These are phyloP conservation scores for Cotoneaster glaucophyllus DNA, from an alignment of 306 rosid species.

Conservation along the genomic window DNA sequence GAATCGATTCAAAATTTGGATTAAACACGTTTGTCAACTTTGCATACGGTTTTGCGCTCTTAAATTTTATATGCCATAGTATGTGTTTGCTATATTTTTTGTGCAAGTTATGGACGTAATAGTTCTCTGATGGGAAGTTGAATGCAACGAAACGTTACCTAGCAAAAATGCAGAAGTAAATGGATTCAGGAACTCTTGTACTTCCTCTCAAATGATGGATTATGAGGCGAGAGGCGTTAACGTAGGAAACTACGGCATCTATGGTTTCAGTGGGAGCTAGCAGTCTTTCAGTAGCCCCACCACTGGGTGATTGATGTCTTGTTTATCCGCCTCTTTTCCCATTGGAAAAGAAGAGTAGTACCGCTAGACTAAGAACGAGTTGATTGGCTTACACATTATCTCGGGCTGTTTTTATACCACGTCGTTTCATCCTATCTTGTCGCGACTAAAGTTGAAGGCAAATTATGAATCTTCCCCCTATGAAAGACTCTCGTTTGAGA, in stretches of 20 bases:
- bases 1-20: not conserved
- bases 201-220: not conserved
- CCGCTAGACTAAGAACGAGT: too few species aligned
- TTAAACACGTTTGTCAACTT: not conserved
- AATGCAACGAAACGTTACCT: not conserved
- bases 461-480: too few species aligned
- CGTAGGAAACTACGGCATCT: not conserved
- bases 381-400: too few species aligned
- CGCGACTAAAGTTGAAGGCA: too few species aligned
- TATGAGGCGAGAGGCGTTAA: not conserved
- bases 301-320: too few species aligned
- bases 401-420: too few species aligned
- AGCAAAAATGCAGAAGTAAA: not conserved
- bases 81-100: not conserved
- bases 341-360: too few species aligned
- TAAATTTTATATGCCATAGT: not conserved
- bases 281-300: too few species aligned
- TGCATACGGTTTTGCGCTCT: conserved; percentile 1
- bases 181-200: not conserved
- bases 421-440: not conserved
- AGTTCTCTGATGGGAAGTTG: not conserved
- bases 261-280: not conserved
- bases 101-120: not conserved
- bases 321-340: too few species aligned
- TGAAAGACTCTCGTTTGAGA: too few species aligned